phyloP scores from a whole-genome alignment of 1,284 basidiomycete genomes.

The Dichomitus squalens region DNA sequence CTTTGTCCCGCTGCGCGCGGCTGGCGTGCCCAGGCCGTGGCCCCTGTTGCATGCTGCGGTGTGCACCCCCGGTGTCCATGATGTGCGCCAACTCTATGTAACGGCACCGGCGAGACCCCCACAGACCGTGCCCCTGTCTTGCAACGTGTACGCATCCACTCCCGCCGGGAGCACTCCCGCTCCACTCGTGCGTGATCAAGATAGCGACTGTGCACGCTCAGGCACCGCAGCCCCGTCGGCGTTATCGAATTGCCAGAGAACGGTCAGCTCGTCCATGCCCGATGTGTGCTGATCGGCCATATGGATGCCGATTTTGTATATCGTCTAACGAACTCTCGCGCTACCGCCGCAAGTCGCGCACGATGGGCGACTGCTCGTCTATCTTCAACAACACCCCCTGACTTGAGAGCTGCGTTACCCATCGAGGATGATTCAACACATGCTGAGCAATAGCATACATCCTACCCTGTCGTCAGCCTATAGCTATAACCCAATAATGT shows the following conservation, averaged over 20 bases:
- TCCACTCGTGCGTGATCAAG: background rate
- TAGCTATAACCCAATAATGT: no score
- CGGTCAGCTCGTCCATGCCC: background rate
- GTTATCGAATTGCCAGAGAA: background rate
- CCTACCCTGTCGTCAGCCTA: no score
- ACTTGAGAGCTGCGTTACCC: no score
- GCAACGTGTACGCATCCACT: background rate
- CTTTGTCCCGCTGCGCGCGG: background rate
- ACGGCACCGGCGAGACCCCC: background rate
- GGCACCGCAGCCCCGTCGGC: background rate
- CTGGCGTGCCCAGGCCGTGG: no score
- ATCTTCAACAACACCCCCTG: no score
- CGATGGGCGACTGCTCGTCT: no score
- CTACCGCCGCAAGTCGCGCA: no score
- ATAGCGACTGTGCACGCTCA: background rate
- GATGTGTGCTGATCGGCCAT: background rate
- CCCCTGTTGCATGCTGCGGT: no score
- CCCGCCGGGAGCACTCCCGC: background rate
- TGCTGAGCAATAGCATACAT: no score
- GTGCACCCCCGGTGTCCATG: background rate
- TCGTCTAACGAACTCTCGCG: background rate
- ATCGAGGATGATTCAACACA: background rate
- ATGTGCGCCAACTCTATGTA: background rate
- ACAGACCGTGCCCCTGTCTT: background rate
- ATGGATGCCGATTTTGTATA: constrained; percentile 1